A percentile compares a stretch with the other conserved stretches of the same genome.
Conservation (phyloP, 225 moss, liverwort and hornwort genomes). For the Lunularia cruciata region DNA sequence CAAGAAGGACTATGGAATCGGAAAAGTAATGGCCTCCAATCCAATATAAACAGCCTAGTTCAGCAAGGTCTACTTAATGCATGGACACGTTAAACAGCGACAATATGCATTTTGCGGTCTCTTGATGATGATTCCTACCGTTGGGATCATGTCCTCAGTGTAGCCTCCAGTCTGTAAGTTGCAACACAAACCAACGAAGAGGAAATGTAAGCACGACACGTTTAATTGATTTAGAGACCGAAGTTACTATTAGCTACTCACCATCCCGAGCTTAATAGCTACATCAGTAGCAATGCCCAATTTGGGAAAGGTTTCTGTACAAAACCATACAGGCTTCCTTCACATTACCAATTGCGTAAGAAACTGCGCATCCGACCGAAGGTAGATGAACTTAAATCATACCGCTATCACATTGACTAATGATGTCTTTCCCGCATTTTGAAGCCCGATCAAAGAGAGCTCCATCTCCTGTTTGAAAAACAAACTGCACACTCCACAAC, state of each 20-base stretch:
- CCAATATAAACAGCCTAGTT: too few species aligned
- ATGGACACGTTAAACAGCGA: too few species aligned
- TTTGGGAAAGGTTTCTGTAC: not conserved
- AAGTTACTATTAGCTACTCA: not conserved
- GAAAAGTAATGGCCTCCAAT: too few species aligned
- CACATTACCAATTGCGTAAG: not conserved
- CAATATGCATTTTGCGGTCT: too few species aligned
- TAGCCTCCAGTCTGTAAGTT: conserved; percentile 81
- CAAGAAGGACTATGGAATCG: too few species aligned
- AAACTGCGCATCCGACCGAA: not conserved
- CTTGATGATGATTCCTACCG: conserved; percentile 42
- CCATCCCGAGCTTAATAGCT: too few species aligned
- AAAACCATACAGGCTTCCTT: not conserved
- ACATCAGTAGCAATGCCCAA: too few species aligned
- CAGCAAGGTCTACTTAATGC: too few species aligned
- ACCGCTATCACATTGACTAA: conserved; percentile 98
- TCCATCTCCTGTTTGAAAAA: conserved; percentile 99
- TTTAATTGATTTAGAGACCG: not conserved
- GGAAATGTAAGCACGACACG: not conserved
- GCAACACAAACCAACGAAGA: not conserved
- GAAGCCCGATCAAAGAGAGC: conserved; percentile 88
- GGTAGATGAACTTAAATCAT: conserved; percentile 1
- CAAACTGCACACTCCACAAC: conserved; percentile 52
- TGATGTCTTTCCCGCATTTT: conserved; percentile 97
- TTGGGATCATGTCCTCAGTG: conserved; percentile 97